A percentile compares a stretch with the other conserved stretches of the same genome.
These are phyloP conservation scores for Lycium ferocissimum DNA, from an alignment of 257 asterid genomes.

Conservation along the genomic window DNA sequence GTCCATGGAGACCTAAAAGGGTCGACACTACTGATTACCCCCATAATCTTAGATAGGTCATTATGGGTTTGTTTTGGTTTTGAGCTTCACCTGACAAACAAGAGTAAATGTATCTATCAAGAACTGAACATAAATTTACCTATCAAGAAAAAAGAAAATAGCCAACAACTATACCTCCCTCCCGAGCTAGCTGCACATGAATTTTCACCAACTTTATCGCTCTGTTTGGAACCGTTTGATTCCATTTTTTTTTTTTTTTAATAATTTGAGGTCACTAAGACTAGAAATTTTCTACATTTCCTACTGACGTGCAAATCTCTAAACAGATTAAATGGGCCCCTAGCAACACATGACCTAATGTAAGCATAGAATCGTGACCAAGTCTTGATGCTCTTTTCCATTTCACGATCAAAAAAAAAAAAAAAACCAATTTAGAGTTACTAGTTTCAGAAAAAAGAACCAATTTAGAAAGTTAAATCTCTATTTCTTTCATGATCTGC, in stretches of 20 bases:
- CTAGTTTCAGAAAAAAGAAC: no score
- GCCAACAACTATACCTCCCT: neutral
- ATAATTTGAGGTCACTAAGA: neutral
- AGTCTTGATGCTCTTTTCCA: neutral
- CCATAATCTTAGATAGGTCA: neutral
- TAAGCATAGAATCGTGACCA: neutral
- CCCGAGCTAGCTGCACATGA: neutral
- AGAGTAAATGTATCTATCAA: neutral
- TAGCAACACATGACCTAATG: neutral
- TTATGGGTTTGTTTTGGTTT: constrained; percentile 9
- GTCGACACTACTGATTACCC: neutral
- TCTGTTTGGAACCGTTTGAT: neutral
- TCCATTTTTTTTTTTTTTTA: neutral
- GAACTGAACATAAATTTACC: neutral
- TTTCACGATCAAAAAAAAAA: neutral
- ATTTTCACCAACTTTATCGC: neutral
- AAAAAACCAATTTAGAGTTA: no score
- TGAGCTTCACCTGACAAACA: constrained; percentile 12
- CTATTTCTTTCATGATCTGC: neutral
- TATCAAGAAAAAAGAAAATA: neutral
- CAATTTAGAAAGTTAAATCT: neutral
- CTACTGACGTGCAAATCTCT: neutral
- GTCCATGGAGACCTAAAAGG: neutral
- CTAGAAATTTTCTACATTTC: neutral
- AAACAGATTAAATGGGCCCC: neutral